A percentile compares a stretch with the other conserved stretches of the same genome.
Evolutionary conservation across 805 yeast genomes (phyloP).

Genomic region (Kuraishia cidri): DNA sequence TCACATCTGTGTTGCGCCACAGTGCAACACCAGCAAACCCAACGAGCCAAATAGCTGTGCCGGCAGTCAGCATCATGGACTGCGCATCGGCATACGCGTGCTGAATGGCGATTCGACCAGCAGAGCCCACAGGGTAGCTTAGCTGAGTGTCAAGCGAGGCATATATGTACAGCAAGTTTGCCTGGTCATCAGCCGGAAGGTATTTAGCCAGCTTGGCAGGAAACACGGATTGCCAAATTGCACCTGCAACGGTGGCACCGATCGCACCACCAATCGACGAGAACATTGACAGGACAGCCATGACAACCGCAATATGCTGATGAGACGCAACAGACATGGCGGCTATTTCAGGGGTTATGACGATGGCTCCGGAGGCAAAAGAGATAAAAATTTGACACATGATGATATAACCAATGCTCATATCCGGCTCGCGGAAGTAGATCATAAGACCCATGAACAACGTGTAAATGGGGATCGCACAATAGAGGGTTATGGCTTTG

Average conservation of each 20-base stretch:
- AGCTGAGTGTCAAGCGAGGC: too few species aligned
- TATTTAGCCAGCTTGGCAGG: constrained; percentile 4
- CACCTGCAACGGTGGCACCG: constrained; percentile 29
- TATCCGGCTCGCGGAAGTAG: constrained; percentile 13
- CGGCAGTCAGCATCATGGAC: too few species aligned
- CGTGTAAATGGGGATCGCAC: constrained; percentile 12
- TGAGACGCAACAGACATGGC: constrained; percentile 28
- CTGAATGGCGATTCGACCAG: too few species aligned
- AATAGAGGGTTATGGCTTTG: constrained; percentile 12
- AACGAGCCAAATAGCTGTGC: too few species aligned
- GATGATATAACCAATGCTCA: constrained; percentile 12
- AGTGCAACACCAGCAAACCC: too few species aligned
- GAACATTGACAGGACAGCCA: constrained; percentile 24
- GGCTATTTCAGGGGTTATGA: constrained; percentile 20
- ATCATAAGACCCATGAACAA: constrained; percentile 16
- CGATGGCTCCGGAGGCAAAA: constrained; percentile 28
- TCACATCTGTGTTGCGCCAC: too few species aligned
- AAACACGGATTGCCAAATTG: constrained; percentile 23
- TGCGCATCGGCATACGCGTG: too few species aligned
- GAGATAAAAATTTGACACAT: constrained; percentile 25
- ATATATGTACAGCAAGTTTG: too few species aligned
- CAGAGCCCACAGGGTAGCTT: too few species aligned
- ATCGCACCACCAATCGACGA: constrained; percentile 26
- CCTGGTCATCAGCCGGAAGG: too few species aligned
- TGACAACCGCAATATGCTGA: constrained; percentile 29